Evolutionary conservation across 2,329 filamentous ascomycete species (phyloP), one percentile per base, ranked within the genome.

Genomic region (Cladophialophora carrionii): DNA sequence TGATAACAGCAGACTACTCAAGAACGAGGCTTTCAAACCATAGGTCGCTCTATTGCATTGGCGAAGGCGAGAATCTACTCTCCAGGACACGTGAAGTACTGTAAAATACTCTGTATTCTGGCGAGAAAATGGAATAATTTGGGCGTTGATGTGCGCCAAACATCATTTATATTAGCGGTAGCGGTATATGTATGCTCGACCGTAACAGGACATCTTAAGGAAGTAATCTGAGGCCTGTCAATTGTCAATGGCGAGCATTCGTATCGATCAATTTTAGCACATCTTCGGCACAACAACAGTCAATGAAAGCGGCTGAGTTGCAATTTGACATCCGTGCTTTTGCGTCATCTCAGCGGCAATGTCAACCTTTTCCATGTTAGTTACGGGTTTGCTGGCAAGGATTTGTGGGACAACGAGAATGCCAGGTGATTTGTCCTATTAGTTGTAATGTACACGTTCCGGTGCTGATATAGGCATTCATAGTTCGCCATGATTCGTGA

Each of bases 291-390:
- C 93, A 95, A 93, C 87, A 85, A 84, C 87, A 92, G 91, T 89
- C 91, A 96, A 88, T 80, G 72, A 76, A 74, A 77, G 80, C 78
- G 77, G 88, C 88, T 86, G 86, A 83, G 90, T 94, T 95, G 93
- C 88, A 97, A 96, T 96, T 96, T 96, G 92, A 97, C 92, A 96
- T 96, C 91, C 90, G 91, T 96, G 93, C 93, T 94, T 31, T 29
- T 32, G 17, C 46, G 26, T 24, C 14, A 12, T 26, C 26, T 46
- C 2, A 43, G 17, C 34, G 1, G 32, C 20, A 34, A 52, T 20
- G 41, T 22, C 24, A 29, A 53, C 14, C 7, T 9, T 34, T 31
- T 49, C 37, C 26, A 22, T 29, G 20, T 48, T 10, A n/a, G 14
- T 43, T 24, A 22, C 49, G 12, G 60, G n/a, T 57, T 32, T 34